Base-by-base conservation (phyloP, 1,284 basidiomycete species). In the Agaricales sp. region DNA sequence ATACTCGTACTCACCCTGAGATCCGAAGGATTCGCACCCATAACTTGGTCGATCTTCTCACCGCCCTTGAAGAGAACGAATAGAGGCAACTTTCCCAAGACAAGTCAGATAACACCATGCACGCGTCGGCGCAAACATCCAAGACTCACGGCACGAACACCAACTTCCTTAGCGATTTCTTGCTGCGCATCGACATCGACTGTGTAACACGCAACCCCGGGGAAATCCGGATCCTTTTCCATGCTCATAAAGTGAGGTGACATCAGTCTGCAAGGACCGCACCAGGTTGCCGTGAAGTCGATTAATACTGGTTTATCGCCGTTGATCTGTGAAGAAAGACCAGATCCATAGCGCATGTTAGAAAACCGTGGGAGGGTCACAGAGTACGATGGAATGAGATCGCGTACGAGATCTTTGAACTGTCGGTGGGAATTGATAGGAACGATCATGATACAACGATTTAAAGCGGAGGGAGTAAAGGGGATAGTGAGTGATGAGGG, bases 251-350 rank as follows among this genome's bases (percentile, higher is more conserved):
- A 35, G 30, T 11, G 8, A 11, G 30, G 30, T 11, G 30, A 35
- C n/a, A 35, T 35, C 30, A 35, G 11, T 8, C 30, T 8, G 30
- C 30, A 35, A 35, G 30, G 30, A 11, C 30, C 8, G n/a, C 30
- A 35, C n/a, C 30, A 73, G 3, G 73, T 71, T 43, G 82, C 81
- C 80, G 82, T 89, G 71, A 87, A 91, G 69, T 91, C 87, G 59
- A 92, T 75, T 48, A 90, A 68, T 58, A 77, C 70, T 52, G 73
- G 68, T 59, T 75, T 74, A 56, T 73, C 73, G 49, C 72, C 65
- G 58, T 70, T 70, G 59, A 83, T 82, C 86, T 88, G 39, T 23
- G 50, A 45, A 20, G 39, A 21, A 22, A 46, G 25, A 35, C 8
- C 18, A 26, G 21, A n/a, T n/a, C n/a, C n/a, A n/a, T n/a, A n/a